Evolutionary conservation across 305 asterid genomes (phyloP), one percentile per base, ranked within the genome.

Genomic region (Fraxinus ornus): DNA sequence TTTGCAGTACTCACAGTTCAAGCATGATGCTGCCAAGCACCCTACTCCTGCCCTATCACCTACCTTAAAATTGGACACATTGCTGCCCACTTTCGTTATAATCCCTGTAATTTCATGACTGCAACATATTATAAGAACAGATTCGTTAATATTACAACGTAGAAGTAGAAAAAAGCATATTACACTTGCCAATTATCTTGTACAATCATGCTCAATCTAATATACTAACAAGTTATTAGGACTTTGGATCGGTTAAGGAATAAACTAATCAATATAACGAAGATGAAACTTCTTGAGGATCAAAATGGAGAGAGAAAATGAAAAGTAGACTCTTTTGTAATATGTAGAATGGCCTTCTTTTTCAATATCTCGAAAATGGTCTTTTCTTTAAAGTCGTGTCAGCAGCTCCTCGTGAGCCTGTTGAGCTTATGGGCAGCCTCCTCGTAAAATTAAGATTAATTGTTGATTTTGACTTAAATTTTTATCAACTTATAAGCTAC

Each of bases 21-120:
- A 81, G 83, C 99, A 95, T 0, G 98, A 88, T 0, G 97, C 99
- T 2, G 97, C 97, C 86, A 93, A 55, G 91, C 94, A 93, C 7
- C 99, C 98, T 0, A 94, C 94, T 7, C 99, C 99, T 2, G 90
- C 99, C 66, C 87, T 86, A 75, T 94, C 96, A 2, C 99, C 99
- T 0, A 81, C 87, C 88, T 90, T 91, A 86, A 94, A 94, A 0
- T 83, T 88, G n/a, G 68, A 85, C 88, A 94, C 99, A 1, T 92
- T 88, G 90, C 88, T 89, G 4, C 99, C 99, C 78, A 94, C 93
- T 71, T 90, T 89, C 0, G 93, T 93, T 79, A 95, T 85, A 4
- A 92, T 75, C 77, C 99, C 99, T 9, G 91, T 89, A 1, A 95
- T 93, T 86, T 95, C 99, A 86, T 95, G 98, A 86, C 99, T 95